Base-by-base conservation (phyloP, 1,284 basidiomycete species). In the Boletus calvinii region DNA sequence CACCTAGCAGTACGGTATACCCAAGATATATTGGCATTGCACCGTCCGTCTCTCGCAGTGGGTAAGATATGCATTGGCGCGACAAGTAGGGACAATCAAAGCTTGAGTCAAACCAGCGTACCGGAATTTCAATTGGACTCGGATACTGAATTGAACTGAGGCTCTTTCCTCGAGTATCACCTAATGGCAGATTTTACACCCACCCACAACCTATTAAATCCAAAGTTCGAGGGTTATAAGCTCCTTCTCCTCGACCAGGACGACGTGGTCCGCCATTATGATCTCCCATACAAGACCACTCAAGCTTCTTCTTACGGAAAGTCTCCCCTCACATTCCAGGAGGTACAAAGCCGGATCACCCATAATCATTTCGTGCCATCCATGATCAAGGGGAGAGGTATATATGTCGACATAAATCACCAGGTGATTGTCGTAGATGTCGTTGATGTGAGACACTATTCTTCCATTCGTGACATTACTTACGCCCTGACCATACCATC, bases 211-310 rank as follows among this genome's bases (percentile, higher is more conserved):
- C 75, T 92, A 4, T 69, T 89, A n/a, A 92, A 92, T 60, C 82
- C 87, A 3, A 88, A 87, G 59, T 94, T 94, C 56, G 90, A 94
- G 59, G 86, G 87, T 1, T 94, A 94, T 70, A 90, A 83, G 64
- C 77, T 94, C 35, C 76, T 83, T 53, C 72, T 80, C 11, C 69
- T 87, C 34, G 65, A 74, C 8, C 81, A 85, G 59, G 79, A 84
- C 26, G 71, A 80, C n/a, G 46, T 50, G 11, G 76, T 88, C 20
- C 69, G 69, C 15, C 76, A 78, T 24, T 78, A 78, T 64, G 65
- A 67, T 15, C 74, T 90, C 8, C 71, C 74, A 22, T 75, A 78
- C 65, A 76, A 72, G 53, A 74, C 75, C 1, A 79, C 83, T 9
- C 87, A 90, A 68, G 74, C 80, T 18, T 81, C 84, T 17, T 70